Percentiles rank a stretch among this genome's conserved stretches.
phyloP scores from a whole-genome alignment of 116 monocot genomes.

The Papilionanthe hybrid region DNA sequence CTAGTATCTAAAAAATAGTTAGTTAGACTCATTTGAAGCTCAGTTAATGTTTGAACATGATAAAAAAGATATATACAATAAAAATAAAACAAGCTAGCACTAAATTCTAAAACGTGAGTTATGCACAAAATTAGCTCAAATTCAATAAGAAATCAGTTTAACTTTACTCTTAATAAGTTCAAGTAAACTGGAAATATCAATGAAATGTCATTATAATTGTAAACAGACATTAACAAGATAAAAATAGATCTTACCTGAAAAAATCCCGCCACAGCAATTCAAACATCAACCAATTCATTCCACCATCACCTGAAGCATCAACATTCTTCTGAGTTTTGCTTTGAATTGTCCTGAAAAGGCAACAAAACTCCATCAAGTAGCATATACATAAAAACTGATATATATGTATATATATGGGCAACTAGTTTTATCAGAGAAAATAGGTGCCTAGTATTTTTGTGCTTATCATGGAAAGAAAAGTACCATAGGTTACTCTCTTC shows the following conservation, averaged over 20 bases:
- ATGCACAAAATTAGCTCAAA: background rate
- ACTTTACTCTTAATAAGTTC: background rate
- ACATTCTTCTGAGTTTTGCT: constrained; percentile 36
- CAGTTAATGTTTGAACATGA: background rate
- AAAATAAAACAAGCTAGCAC: background rate
- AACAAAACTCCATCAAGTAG: background rate
- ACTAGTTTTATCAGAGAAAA: too few species aligned
- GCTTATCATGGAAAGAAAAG: too few species aligned
- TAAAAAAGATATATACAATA: background rate
- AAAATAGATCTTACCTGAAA: constrained; percentile 57
- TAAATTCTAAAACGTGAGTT: background rate
- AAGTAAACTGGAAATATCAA: background rate
- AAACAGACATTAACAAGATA: background rate
- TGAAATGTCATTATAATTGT: background rate
- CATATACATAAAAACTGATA: background rate
- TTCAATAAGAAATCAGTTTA: background rate
- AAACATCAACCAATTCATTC: constrained; percentile 94
- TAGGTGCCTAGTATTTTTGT: too few species aligned
- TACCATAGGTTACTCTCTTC: too few species aligned
- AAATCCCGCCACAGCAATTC: constrained; percentile 98
- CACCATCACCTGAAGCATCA: constrained; percentile 29
- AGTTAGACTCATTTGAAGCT: background rate
- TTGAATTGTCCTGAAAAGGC: constrained; percentile 38
- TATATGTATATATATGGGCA: too few species aligned
- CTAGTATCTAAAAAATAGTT: background rate